Evolutionary conservation across 768 basidiomycete genomes (phyloP).

Genomic region (Leccinum sublutescens): DNA sequence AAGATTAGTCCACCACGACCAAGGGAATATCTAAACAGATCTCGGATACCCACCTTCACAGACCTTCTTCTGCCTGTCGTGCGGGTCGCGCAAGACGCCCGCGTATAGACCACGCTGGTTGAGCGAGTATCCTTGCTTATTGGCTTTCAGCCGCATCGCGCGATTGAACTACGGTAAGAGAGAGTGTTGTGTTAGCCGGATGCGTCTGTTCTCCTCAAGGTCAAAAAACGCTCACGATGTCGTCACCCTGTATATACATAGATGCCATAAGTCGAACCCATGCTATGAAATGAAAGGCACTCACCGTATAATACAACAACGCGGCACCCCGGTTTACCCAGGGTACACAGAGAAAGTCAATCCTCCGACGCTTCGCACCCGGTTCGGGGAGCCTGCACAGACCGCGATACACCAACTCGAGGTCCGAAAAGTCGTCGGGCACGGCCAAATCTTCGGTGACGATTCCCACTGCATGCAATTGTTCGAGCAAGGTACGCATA

Average conservation of each 20-base stretch:
- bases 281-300: conserved; percentile 21
- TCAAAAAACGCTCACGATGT: conserved; percentile 59
- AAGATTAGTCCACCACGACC: background rate
- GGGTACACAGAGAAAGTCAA: conserved; percentile 84
- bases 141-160: conserved; percentile 81
- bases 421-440: conserved; percentile 62
- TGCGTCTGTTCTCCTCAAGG: background rate
- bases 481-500: conserved; percentile 54
- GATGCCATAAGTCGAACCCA: background rate
- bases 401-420: conserved; percentile 82
- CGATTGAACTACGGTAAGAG: conserved; percentile 72
- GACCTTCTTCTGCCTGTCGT: conserved; percentile 57
- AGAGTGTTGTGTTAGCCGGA: background rate
- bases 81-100: conserved; percentile 70
- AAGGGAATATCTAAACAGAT: background rate
- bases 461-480: conserved; percentile 56
- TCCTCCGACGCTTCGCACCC: conserved; percentile 57
- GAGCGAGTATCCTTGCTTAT: conserved; percentile 74
- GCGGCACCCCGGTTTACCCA: conserved; percentile 80
- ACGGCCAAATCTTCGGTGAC: conserved; percentile 78
- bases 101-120: conserved; percentile 84
- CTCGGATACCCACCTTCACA: conserved; percentile 44
- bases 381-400: conserved; percentile 59
- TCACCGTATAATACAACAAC: conserved; percentile 85
- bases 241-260: conserved; percentile 63